These are phyloP conservation scores for Didymella glomerata DNA, from an alignment of 2,329 filamentous ascomycete species.

Conservation along the genomic window DNA sequence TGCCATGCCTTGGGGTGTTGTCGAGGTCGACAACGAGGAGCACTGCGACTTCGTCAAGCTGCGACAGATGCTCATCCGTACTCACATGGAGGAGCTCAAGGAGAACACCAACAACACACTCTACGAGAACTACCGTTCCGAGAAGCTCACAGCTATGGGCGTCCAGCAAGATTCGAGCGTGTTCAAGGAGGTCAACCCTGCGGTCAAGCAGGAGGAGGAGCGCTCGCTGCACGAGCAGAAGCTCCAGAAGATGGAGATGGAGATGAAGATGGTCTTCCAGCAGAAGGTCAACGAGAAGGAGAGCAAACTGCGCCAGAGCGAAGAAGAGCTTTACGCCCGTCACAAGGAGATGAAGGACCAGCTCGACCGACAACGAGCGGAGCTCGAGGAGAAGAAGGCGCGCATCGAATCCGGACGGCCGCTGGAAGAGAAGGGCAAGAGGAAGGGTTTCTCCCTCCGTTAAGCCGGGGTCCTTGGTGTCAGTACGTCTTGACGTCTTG, in stretches of 20 bases:
- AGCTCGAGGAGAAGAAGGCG: constrained; percentile 98
- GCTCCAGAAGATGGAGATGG: constrained; percentile 99
- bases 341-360: constrained; percentile 99
- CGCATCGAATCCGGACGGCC: constrained; percentile 95
- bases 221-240: constrained; percentile 98
- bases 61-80: constrained; percentile 99
- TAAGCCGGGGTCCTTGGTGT: constrained; percentile 57
- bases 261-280: constrained; percentile 99
- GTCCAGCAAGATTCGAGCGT: constrained; percentile 98
- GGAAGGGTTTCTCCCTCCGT: constrained; percentile 99
- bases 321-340: constrained; percentile 96
- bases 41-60: constrained; percentile 99
- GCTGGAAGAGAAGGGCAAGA: constrained; percentile 96
- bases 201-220: constrained; percentile 99
- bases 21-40: constrained; percentile 99
- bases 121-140: constrained; percentile 99
- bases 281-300: constrained; percentile 99
- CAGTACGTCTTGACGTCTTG: constrained; percentile 34
- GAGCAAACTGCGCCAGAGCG: constrained; percentile 98
- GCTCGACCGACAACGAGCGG: constrained; percentile 89
- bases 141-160: constrained; percentile 98
- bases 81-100: constrained; percentile 99
- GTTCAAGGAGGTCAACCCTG: constrained; percentile 99
- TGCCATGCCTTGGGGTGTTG: constrained; percentile 96
- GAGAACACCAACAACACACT: constrained; percentile 99